Conservation (phyloP, 2,329 filamentous ascomycete genomes). For the Calonectria pauciramosa region DNA sequence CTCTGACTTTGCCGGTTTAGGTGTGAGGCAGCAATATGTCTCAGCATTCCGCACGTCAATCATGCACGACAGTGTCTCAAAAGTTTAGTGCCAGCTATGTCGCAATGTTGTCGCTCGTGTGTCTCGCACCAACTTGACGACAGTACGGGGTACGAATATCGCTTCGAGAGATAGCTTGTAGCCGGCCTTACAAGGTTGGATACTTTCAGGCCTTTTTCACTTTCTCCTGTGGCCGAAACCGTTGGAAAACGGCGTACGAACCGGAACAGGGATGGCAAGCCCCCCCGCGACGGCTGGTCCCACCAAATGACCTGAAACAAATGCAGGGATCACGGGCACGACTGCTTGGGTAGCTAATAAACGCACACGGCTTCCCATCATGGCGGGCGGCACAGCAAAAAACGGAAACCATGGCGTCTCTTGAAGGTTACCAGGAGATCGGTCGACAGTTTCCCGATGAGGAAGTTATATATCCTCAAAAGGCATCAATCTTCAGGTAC, state of each 20-base stretch:
- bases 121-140: constrained; percentile 1
- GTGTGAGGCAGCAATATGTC: constrained; percentile 15
- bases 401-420: constrained; percentile 17
- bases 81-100: not conserved
- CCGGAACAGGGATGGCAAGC: constrained; percentile 33
- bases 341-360: constrained; percentile 36
- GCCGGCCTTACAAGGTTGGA: not conserved
- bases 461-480: not conserved
- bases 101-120: not conserved
- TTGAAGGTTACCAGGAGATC: constrained; percentile 1
- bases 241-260: constrained; percentile 30
- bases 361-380: constrained; percentile 21
- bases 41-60: constrained; percentile 2
- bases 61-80: constrained; percentile 4
- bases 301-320: constrained; percentile 46
- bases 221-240: constrained; percentile 20
- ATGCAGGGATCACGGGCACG: constrained; percentile 37
- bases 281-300: constrained; percentile 38
- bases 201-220: constrained; percentile 3
- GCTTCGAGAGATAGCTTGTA: constrained; percentile 1
- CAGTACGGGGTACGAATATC: not conserved
- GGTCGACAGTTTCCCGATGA: constrained; percentile 9
- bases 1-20: constrained; percentile 17
- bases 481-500: not conserved
- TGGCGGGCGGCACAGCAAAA: constrained; percentile 25